These are phyloP conservation scores for Myxozyma geophila DNA, from an alignment of 805 yeast species.

Conservation along the genomic window DNA sequence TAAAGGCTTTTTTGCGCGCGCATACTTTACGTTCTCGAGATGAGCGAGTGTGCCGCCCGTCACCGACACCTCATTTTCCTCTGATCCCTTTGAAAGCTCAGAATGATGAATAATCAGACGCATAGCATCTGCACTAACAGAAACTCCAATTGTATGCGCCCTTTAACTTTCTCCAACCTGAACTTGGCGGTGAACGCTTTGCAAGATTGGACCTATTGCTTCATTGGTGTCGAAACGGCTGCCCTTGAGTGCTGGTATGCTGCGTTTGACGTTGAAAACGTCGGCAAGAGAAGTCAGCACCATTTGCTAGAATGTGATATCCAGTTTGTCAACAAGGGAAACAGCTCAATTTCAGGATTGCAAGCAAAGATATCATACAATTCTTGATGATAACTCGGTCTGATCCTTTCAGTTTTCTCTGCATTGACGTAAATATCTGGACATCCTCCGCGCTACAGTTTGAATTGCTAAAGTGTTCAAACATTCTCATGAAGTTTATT, in stretches of 20 bases:
- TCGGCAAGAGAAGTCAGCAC: conserved; percentile 24
- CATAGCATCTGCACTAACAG: conserved; percentile 13
- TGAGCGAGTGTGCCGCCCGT: conserved; percentile 38
- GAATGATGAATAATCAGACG: conserved; percentile 40
- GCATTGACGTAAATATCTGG: conserved; percentile 19
- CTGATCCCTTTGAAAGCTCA: conserved; percentile 32
- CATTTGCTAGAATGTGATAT: conserved; percentile 34
- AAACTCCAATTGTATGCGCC: conserved; percentile 7
- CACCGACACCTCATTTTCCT: conserved; percentile 35
- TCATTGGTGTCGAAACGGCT: conserved; percentile 16
- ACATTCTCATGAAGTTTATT: conserved; percentile 38
- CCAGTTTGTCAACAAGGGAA: conserved; percentile 38
- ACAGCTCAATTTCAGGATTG: conserved; percentile 4
- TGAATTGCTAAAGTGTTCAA: conserved; percentile 39
- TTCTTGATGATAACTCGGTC: conserved; percentile 12
- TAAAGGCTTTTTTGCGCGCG: conserved; percentile 40
- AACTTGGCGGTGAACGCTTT: conserved; percentile 6
- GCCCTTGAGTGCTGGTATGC: neutral
- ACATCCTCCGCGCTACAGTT: conserved; percentile 39
- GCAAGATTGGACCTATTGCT: neutral
- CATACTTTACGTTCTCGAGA: conserved; percentile 33
- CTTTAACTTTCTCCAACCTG: neutral
- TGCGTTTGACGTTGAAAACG: conserved; percentile 15
- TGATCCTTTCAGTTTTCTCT: conserved; percentile 9
- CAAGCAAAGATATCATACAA: conserved; percentile 10